Evolutionary conservation across 2,329 filamentous ascomycete genomes (phyloP), one percentile per base, ranked within the genome.

Genomic region (Lecanosticta acicola): DNA sequence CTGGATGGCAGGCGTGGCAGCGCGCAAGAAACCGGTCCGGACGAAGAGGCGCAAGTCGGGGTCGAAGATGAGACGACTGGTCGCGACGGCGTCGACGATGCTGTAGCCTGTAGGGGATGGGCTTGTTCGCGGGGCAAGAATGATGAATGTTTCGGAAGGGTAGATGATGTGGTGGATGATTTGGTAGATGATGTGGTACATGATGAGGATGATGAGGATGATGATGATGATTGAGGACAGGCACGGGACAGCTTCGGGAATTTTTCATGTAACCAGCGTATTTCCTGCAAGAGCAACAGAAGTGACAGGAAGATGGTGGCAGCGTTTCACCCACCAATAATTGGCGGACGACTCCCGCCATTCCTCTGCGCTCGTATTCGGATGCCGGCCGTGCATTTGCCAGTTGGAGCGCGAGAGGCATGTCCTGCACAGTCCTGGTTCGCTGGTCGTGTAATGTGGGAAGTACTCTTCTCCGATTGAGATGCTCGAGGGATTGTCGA

Each of bases 81-180:
- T 61, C 36, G 56, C 57, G 42, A 60, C 55, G 35, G 58, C 58
- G 29, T 51, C 53, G 29, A 49, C 54, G 13, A 51, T 53, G 16
- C 33, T 56, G 18, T 57, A 53, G 46, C n/a, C n/a, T n/a, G 4
- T 2, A 3, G 14, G 26, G 24, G n/a, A 10, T 26, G 17, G 36
- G 26, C 35, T 39, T 32, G 26, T 32, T 24, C 17, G 32, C 19
- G 29, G 9, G 16, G 16, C 35, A 19, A 3, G 10, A n/a, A 13
- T 5, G n/a, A 34, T 4, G 14, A n/a, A 42, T 42, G 34, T 21
- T 2, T 14, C 26, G n/a, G n/a, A n/a, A n/a, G n/a, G n/a, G n/a
- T n/a, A n/a, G n/a, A n/a, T 19, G 4, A 19, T 37, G 35, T 37
- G 17, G 14, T 37, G n/a, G n/a, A n/a, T n/a, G n/a, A n/a, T n/a